A percentile compares a stretch with the other conserved stretches of the same genome.
These are phyloP conservation scores for Tetratostichococcus sp. DNA, from an alignment of 139 green algal species.

Conservation along the genomic window DNA sequence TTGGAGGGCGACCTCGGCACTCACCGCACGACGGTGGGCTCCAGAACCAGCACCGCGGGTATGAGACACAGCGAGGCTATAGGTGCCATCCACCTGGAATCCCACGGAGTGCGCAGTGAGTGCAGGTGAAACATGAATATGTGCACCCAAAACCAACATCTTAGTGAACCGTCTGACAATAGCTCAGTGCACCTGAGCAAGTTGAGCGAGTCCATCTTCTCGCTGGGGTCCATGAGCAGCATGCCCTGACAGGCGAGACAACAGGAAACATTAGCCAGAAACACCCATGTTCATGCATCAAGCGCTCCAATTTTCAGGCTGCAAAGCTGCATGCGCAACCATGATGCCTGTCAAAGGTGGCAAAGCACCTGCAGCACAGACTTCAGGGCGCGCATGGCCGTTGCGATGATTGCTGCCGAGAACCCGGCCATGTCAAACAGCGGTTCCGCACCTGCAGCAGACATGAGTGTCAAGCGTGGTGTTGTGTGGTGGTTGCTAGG, in stretches of 20 bases:
- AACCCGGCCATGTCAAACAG: conserved; percentile 86
- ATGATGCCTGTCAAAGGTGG: not conserved
- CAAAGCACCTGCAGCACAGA: conserved; percentile 71
- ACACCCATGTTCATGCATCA: too few species aligned
- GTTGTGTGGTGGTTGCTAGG: too few species aligned
- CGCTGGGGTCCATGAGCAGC: conserved; percentile 64
- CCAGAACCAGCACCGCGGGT: conserved; percentile 61
- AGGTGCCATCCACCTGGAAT: conserved; percentile 80
- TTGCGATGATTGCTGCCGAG: conserved; percentile 66
- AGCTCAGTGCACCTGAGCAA: not conserved
- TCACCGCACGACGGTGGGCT: conserved; percentile 36
- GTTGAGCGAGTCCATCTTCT: conserved; percentile 82
- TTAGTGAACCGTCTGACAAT: too few species aligned
- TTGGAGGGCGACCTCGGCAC: not conserved
- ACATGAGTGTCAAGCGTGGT: too few species aligned
- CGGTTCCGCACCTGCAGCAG: conserved; percentile 66
- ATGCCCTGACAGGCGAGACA: conserved; percentile 50
- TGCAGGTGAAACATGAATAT: too few species aligned
- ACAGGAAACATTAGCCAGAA: too few species aligned
- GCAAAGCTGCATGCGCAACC: too few species aligned
- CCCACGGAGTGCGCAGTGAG: not conserved
- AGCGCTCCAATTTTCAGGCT: too few species aligned
- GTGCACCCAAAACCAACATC: too few species aligned
- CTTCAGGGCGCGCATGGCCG: conserved; percentile 68
- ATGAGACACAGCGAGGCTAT: conserved; percentile 68